These are phyloP conservation scores for Malania oleifera DNA, from an alignment of 164 flowering plant genomes.

Conservation along the genomic window DNA sequence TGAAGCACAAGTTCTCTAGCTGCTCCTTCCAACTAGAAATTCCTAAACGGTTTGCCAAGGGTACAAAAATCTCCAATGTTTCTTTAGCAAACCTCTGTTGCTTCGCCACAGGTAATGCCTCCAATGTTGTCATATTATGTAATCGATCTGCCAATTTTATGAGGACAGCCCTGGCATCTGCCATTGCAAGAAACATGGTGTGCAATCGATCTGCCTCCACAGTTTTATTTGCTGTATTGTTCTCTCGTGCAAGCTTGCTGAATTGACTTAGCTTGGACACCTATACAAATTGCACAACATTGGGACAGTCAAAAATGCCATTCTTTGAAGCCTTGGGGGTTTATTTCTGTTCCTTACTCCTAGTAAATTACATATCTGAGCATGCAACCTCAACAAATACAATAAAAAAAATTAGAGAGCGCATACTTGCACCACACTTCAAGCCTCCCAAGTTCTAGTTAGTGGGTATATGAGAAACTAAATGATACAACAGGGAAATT, in stretches of 20 bases:
- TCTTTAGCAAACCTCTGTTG: constrained; percentile 93
- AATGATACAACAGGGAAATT: neutral
- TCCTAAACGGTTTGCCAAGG: constrained; percentile 90
- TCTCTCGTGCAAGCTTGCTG: constrained; percentile 98
- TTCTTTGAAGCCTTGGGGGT: no score
- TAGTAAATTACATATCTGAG: neutral
- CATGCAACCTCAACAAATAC: neutral
- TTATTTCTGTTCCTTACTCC: neutral
- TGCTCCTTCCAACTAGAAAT: constrained; percentile 89
- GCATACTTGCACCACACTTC: no score
- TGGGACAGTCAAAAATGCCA: neutral
- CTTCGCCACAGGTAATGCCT: constrained; percentile 69
- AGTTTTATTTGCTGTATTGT: constrained; percentile 72
- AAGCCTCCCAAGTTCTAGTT: no score
- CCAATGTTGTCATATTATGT: constrained; percentile 95
- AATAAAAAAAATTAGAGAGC: neutral
- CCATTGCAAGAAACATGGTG: constrained; percentile 96
- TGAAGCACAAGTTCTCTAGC: constrained; percentile 84
- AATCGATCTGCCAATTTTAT: constrained; percentile 94
- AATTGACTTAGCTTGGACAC: constrained; percentile 90
- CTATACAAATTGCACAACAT: constrained; percentile 27
- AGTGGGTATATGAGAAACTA: neutral
- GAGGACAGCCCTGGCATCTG: constrained; percentile 92
- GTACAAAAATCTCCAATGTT: constrained; percentile 88
- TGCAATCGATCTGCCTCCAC: constrained; percentile 91